Evolutionary conservation across 2,329 filamentous ascomycete genomes (phyloP), one percentile per base, ranked within the genome.

Genomic region (Fusarium falciforme): DNA sequence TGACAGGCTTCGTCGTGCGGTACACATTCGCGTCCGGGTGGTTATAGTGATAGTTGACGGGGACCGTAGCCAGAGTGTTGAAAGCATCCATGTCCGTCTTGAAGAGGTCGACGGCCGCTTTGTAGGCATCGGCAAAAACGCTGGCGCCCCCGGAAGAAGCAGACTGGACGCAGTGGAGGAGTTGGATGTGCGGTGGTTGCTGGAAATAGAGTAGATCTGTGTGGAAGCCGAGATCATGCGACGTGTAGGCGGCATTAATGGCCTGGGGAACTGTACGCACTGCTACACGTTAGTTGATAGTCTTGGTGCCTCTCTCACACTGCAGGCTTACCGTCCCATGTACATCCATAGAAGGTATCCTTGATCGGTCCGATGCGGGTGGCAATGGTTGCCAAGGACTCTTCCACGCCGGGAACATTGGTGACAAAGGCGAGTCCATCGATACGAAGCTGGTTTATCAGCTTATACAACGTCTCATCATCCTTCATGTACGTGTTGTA

Each of bases 31-130:
- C 35, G 33, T 63, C 25, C 10, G 64, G 64, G 7, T 67, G 64
- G 8, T 62, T 67, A 27, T 63, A 67, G 31, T 67, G 64, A 12
- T 67, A 67, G 35, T 67, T 67, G 47, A 67, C 59, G 20, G 64
- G 57, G 17, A 66, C 22, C 17, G 57, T 55, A 10, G 59, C 59
- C 10, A 61, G 7, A 7, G 59, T 61, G n/a, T 61, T 20, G 12
- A 61, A 61, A 1, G 59, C 59, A 4, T 61, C 59, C 12, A 61
- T 33, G 4, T 61, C 59, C 12, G 59, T 47, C 12, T 49, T 31
- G 20, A 44, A 61, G 17, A 61, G 40, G 11, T 61, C 59, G 3
- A 49, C 59, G 2, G 59, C 59, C 6, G 59, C 36, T 25, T 17
- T 61, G 27, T 61, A 61, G 11, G 59, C 59, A 47, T 61, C 59